These are phyloP conservation scores for Penicillium sp. DNA, from an alignment of 2,329 filamentous ascomycete species.

Conservation along the genomic window DNA sequence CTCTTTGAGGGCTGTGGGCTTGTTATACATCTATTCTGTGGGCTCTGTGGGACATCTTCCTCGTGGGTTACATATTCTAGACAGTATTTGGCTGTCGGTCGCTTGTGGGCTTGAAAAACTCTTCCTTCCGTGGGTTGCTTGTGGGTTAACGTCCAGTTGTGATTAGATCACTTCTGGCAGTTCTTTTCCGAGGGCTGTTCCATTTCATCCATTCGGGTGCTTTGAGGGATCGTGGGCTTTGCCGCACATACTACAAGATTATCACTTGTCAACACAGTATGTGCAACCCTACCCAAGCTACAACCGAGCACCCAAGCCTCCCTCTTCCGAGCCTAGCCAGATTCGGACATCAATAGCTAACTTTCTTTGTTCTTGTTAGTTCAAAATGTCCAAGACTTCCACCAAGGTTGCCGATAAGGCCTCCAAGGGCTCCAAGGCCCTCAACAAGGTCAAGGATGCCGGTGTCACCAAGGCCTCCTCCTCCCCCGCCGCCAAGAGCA, in stretches of 20 bases:
- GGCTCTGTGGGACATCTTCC: conserved; percentile 39
- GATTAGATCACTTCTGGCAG: conserved; percentile 34
- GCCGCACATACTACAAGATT: conserved; percentile 34
- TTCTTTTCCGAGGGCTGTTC: conserved; percentile 29
- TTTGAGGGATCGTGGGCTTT: conserved; percentile 39
- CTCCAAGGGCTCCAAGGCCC: conserved; percentile 39
- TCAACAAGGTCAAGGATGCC: conserved; percentile 51
- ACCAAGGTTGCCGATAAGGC: conserved; percentile 44
- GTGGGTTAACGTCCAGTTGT: conserved; percentile 41
- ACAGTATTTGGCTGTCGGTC: conserved; percentile 45
- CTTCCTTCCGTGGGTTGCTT: conserved; percentile 41
- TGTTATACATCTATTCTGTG: conserved; percentile 44
- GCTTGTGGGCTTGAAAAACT: conserved; percentile 45
- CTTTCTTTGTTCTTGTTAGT: conserved; percentile 14
- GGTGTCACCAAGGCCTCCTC: conserved; percentile 48
- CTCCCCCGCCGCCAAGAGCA: conserved; percentile 48
- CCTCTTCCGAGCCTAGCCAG: conserved; percentile 1
- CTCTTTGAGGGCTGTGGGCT: conserved; percentile 47
- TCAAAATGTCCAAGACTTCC: conserved; percentile 46
- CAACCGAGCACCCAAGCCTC: conserved; percentile 8
- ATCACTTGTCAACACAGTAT: conserved; percentile 17
- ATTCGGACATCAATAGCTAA: conserved; percentile 19
- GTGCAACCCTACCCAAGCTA: conserved; percentile 13
- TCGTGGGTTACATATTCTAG: conserved; percentile 46
- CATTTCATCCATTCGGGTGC: conserved; percentile 29